These are phyloP conservation scores for Naegleria lovaniensis DNA, from an alignment of 208 protist genomes.

Conservation along the genomic window DNA sequence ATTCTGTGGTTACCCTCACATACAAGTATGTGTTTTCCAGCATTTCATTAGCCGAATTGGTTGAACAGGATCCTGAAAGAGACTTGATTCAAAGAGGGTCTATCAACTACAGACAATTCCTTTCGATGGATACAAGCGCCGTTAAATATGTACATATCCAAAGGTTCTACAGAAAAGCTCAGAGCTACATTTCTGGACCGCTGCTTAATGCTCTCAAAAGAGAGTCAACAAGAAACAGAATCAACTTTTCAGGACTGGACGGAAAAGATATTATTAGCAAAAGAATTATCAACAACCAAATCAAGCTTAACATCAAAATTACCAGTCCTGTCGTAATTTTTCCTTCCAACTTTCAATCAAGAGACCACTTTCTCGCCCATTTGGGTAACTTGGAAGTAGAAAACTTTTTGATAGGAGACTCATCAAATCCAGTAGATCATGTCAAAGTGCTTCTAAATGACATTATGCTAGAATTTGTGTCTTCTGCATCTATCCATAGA, in stretches of 20 bases:
- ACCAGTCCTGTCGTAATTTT: slow-evolving; percentile 6
- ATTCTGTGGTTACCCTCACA: neutral
- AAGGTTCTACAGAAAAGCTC: neutral
- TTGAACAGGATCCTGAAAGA: neutral
- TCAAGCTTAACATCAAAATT: neutral
- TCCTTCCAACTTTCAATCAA: neutral
- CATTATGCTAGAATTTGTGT: neutral
- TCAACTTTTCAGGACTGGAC: no score
- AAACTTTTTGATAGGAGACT: neutral
- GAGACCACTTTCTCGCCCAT: neutral
- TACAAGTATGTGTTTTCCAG: neutral
- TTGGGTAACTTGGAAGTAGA: slow-evolving; percentile 12
- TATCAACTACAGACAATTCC: neutral
- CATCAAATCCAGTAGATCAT: neutral
- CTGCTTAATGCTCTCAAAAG: neutral
- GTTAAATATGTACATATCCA: slow-evolving; percentile 20
- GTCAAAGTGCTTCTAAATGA: neutral
- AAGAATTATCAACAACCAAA: neutral
- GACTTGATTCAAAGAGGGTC: neutral
- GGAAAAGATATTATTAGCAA: neutral
- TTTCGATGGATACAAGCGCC: neutral
- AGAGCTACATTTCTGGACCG: neutral
- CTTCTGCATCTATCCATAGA: neutral
- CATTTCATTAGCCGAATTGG: neutral
- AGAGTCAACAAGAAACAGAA: neutral